Conservation (phyloP, 2,329 filamentous ascomycete genomes). For the Hymenotorrendiella dingleyae region DNA sequence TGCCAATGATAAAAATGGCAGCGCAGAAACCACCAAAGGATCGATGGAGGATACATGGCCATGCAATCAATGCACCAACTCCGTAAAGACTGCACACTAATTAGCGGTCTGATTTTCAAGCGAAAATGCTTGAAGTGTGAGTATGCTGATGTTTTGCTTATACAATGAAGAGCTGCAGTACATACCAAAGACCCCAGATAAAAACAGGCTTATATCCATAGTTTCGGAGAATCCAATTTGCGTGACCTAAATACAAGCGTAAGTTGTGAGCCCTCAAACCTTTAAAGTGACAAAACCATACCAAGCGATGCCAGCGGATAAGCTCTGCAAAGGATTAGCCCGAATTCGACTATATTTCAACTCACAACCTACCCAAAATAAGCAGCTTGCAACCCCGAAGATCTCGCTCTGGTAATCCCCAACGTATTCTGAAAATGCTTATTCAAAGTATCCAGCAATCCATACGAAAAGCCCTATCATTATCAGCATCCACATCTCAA, state of each 20-base stretch:
- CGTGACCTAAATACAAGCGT: no score
- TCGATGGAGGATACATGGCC: slow-evolving; percentile 67
- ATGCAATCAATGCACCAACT: slow-evolving; percentile 71
- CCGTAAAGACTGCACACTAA: slow-evolving; percentile 72
- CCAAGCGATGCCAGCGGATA: slow-evolving; percentile 66
- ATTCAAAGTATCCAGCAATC: slow-evolving; percentile 76
- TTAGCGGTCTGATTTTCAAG: no score
- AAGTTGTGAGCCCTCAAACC: no score
- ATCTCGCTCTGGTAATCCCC: slow-evolving; percentile 48
- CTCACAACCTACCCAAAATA: slow-evolving; percentile 62
- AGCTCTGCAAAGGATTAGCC: slow-evolving; percentile 57
- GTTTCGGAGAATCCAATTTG: slow-evolving; percentile 60
- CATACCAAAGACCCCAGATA: slow-evolving; percentile 63
- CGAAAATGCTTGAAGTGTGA: no score
- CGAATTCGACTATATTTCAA: slow-evolving; percentile 28
- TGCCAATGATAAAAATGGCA: slow-evolving; percentile 67
- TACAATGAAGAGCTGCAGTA: no score
- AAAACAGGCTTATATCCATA: slow-evolving; percentile 61
- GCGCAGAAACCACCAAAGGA: slow-evolving; percentile 77
- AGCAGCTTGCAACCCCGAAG: slow-evolving; percentile 54
- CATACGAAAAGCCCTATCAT: slow-evolving; percentile 82
- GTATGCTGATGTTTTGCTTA: no score
- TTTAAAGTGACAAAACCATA: no score
- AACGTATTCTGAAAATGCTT: slow-evolving; percentile 60
- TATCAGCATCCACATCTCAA: neutral